These are phyloP conservation scores for Scheffersomyces coipomensis DNA, from an alignment of 805 yeast species.

Conservation along the genomic window DNA sequence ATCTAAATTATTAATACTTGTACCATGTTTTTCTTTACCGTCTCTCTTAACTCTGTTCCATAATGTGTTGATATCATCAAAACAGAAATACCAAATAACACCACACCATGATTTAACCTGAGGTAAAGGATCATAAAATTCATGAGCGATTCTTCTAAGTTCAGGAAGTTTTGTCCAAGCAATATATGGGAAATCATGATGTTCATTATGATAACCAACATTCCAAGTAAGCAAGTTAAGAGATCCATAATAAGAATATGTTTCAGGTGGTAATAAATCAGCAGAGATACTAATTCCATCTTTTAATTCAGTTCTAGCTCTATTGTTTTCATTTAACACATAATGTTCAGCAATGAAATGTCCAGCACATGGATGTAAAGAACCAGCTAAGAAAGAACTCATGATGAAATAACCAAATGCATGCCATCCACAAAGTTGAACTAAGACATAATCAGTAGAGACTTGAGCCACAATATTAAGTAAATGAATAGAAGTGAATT, in stretches of 20 bases:
- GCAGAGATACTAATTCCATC: slow-evolving; percentile 22
- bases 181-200: slow-evolving; percentile 91
- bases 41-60: slow-evolving; percentile 81
- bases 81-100: slow-evolving; percentile 70
- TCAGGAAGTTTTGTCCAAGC: slow-evolving; percentile 83
- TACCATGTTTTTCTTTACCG: slow-evolving; percentile 35
- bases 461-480: slow-evolving; percentile 65
- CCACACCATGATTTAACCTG: slow-evolving; percentile 74
- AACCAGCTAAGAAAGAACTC: slow-evolving; percentile 85
- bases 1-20: slow-evolving; percentile 14
- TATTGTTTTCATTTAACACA: slow-evolving; percentile 57
- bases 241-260: slow-evolving; percentile 84
- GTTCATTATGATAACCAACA: slow-evolving; percentile 93
- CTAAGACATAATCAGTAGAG: slow-evolving; percentile 54
- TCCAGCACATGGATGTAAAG: slow-evolving; percentile 91
- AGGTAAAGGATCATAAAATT: slow-evolving; percentile 81
- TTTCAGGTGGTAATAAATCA: slow-evolving; percentile 60
- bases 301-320: slow-evolving; percentile 22
- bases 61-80: slow-evolving; percentile 63
- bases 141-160: slow-evolving; percentile 65
- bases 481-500: slow-evolving; percentile 72
- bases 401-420: slow-evolving; percentile 65
- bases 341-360: slow-evolving; percentile 96
- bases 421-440: slow-evolving; percentile 61
- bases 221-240: slow-evolving; percentile 82